Evolutionary conservation across 352 stramenopile genomes (phyloP), one percentile per base, ranked within the genome.

Genomic region (Globisporangium nodosum): DNA sequence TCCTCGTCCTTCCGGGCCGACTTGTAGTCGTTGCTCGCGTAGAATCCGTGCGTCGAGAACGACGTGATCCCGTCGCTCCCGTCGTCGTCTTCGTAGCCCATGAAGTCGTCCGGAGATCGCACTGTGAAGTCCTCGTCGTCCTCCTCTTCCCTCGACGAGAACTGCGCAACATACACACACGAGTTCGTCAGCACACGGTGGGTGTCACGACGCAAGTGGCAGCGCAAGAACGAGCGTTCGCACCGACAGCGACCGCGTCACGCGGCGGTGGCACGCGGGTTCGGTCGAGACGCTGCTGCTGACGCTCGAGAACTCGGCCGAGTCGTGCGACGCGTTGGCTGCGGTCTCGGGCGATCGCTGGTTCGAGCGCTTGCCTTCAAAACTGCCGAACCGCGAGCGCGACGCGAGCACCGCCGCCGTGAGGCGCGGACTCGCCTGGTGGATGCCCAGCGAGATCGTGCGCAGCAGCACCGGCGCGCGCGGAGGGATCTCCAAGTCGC

Each of bases 1-100:
- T 49, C 21, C 47, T 60, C 46, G 20, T 65, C 45, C 13, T 54
- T 56, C 5, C 33, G 6, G 7, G 42, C 51, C n/a, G 59, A 52
- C 27, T 53, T 48, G 33, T 20, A 59, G 16, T 60, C 52, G 52
- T 56, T 47, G 46, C 52, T 65, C n/a, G 59, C 27, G 52, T 82
- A 77, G 30, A 82, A 56, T 37, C 65, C 68, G 33, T 65, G 56
- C 8, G 64, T 65, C 3, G 70, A 76, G 62, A 81, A 85, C 3
- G 74, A 81, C 12, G 56, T 78, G 48, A 80, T 31, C 6, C 53
- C 61, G 45, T 81, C 72, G 31, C 45, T 18, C 30, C 56, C 60
- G 20, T 87, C 69, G 45, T 85, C 72, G 30, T 87, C 66, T 33
- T 85, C 72, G 61, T 88, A 87, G 18, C 78, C 76, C 15, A 78